Evolutionary conservation across 345 rosid species (phyloP).

Genomic region (Euclidium syriacum): DNA sequence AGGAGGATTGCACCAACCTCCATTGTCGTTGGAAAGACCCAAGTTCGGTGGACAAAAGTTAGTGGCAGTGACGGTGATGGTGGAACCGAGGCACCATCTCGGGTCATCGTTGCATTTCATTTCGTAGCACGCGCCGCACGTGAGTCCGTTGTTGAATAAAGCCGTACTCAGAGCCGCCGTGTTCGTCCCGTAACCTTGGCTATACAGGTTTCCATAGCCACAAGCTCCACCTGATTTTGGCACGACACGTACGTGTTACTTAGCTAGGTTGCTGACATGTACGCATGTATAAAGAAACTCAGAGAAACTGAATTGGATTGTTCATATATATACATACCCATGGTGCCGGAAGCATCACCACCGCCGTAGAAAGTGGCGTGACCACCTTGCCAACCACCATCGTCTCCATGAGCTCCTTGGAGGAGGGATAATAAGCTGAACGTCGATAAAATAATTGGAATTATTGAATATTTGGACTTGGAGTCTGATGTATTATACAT

Average conservation of each 20-base stretch:
- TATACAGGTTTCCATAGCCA: slow-evolving; percentile 64
- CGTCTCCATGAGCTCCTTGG: slow-evolving; percentile 39
- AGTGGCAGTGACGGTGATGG: slow-evolving; percentile 71
- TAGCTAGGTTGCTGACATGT: not conserved
- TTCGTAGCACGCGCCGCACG: slow-evolving; percentile 75
- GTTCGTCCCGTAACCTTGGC: slow-evolving; percentile 79
- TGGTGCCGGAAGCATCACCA: slow-evolving; percentile 76
- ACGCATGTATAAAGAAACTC: not conserved
- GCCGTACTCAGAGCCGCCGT: slow-evolving; percentile 81
- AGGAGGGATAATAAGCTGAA: slow-evolving; percentile 18
- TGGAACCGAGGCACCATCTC: slow-evolving; percentile 62
- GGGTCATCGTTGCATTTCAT: slow-evolving; percentile 62
- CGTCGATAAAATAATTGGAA: not conserved
- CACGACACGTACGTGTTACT: not conserved
- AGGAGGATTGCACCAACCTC: slow-evolving; percentile 99
- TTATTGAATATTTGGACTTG: slow-evolving; percentile 9
- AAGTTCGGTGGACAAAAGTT: slow-evolving; percentile 88
- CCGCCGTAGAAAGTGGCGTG: slow-evolving; percentile 87
- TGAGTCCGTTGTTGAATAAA: slow-evolving; percentile 69
- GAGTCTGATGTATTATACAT: slow-evolving; percentile 7
- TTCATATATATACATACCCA: slow-evolving; percentile 44
- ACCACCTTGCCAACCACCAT: slow-evolving; percentile 65
- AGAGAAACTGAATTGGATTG: not conserved
- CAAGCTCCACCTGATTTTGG: slow-evolving; percentile 64
- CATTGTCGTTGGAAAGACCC: slow-evolving; percentile 66